Percentiles rank a stretch among this genome's conserved stretches.
Conservation (phyloP, 2,329 filamentous ascomycete species). For the Sarocladium brachiariae region DNA sequence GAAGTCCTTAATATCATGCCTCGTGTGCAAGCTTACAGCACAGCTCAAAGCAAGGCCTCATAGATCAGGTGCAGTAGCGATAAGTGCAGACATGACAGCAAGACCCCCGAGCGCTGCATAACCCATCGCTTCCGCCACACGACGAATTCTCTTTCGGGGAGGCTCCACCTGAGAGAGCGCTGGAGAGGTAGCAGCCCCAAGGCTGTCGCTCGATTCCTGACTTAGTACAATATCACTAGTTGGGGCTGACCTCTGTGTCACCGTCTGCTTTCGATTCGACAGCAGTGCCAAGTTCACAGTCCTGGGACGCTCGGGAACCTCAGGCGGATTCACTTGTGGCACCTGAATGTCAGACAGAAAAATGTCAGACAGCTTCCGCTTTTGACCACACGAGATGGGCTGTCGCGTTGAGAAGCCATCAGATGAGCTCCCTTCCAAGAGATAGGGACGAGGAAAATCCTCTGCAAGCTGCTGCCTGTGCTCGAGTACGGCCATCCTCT, state of each 20-base stretch:
- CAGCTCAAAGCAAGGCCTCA: no score
- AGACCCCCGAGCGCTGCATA: constrained; percentile 30
- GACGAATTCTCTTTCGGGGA: constrained; percentile 25
- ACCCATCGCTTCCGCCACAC: constrained; percentile 28
- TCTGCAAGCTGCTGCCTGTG: background rate
- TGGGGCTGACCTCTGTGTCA: background rate
- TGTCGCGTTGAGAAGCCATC: background rate
- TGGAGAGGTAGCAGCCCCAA: background rate
- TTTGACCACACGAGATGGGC: background rate
- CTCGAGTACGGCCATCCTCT: background rate
- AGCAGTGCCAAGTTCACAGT: background rate
- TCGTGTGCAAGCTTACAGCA: no score
- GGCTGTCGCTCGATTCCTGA: background rate
- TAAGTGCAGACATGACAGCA: constrained; percentile 32
- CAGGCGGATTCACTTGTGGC: no score
- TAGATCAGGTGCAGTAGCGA: constrained; percentile 28
- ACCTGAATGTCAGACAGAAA: background rate
- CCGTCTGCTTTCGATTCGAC: background rate
- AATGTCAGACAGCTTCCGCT: background rate
- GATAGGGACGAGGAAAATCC: background rate
- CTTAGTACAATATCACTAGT: background rate
- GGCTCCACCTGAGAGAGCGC: constrained; percentile 3
- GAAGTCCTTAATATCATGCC: no score
- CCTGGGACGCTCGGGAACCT: background rate
- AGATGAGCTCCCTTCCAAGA: background rate